Evolutionary conservation across 2,329 filamentous ascomycete genomes (phyloP).

Genomic region (Hirsutella rhossiliensis): DNA sequence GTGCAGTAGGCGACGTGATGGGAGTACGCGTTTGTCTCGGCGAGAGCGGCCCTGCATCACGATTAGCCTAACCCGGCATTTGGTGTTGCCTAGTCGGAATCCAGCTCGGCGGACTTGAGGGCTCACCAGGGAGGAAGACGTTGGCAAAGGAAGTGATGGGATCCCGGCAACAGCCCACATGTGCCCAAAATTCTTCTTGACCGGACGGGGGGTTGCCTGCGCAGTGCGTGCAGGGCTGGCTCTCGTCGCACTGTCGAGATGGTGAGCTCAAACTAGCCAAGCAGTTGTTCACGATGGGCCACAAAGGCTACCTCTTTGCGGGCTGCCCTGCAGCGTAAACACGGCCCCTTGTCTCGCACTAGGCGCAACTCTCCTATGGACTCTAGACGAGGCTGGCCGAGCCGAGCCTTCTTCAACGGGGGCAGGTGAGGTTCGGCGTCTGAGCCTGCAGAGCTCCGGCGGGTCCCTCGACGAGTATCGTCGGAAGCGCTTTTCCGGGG

Average conservation of each 20-base stretch:
- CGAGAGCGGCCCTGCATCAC: constrained; percentile 29
- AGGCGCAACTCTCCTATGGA: constrained; percentile 45
- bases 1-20: constrained; percentile 35
- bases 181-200: constrained; percentile 32
- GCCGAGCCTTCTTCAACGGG: constrained; percentile 39
- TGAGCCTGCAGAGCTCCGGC: constrained; percentile 30
- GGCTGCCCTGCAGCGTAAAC: constrained; percentile 37
- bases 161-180: constrained; percentile 39
- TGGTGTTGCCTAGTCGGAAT: neutral
- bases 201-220: constrained; percentile 22
- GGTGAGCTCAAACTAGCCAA: neutral
- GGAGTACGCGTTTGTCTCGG: constrained; percentile 37
- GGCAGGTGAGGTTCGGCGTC: constrained; percentile 40
- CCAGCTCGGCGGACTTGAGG: neutral
- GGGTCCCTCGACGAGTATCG: constrained; percentile 21
- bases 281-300: neutral
- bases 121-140: constrained; percentile 36
- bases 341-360: constrained; percentile 32
- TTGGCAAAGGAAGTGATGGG: constrained; percentile 34
- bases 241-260: constrained; percentile 35
- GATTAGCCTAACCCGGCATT: neutral
- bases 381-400: constrained; percentile 39
- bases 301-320: constrained; percentile 29
- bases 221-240: constrained; percentile 36
- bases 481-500: constrained; percentile 21